These are phyloP conservation scores for Corniculantispora saksenae DNA, from an alignment of 2,329 filamentous ascomycete species.

Conservation along the genomic window DNA sequence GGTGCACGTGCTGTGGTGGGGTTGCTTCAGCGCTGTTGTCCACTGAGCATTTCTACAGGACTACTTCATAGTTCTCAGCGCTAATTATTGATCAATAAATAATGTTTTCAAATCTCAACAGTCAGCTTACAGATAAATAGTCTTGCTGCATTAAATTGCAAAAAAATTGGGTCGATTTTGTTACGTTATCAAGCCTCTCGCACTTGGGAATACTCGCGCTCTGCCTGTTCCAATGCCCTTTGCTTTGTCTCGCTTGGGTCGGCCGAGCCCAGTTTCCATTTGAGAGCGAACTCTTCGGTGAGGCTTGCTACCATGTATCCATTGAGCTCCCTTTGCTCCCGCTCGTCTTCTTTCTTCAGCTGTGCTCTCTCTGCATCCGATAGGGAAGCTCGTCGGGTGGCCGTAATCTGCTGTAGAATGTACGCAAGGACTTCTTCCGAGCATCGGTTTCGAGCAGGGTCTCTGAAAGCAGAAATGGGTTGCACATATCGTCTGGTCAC, in stretches of 20 bases:
- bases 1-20: conserved; percentile 12
- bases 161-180: not conserved
- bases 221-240: not conserved
- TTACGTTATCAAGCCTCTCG: not conserved
- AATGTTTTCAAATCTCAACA: not conserved
- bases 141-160: not conserved
- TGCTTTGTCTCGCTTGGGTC: not conserved
- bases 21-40: not conserved
- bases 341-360: not conserved
- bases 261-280: not conserved
- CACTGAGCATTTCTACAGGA: not conserved
- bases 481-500: conserved; percentile 69
- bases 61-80: no score
- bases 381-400: conserved; percentile 54
- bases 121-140: not conserved
- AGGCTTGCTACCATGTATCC: not conserved
- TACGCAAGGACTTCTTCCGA: conserved; percentile 91
- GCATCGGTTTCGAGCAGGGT: conserved; percentile 65
- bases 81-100: not conserved
- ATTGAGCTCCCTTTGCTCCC: not conserved
- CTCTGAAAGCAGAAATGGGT: conserved; percentile 69
- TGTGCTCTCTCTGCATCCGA: not conserved
- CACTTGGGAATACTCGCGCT: not conserved
- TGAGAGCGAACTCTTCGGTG: not conserved
- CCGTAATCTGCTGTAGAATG: conserved; percentile 88